Evolutionary conservation across 306 rosid genomes (phyloP), one percentile per base, ranked within the genome.

Genomic region (Medicago ruthenica): DNA sequence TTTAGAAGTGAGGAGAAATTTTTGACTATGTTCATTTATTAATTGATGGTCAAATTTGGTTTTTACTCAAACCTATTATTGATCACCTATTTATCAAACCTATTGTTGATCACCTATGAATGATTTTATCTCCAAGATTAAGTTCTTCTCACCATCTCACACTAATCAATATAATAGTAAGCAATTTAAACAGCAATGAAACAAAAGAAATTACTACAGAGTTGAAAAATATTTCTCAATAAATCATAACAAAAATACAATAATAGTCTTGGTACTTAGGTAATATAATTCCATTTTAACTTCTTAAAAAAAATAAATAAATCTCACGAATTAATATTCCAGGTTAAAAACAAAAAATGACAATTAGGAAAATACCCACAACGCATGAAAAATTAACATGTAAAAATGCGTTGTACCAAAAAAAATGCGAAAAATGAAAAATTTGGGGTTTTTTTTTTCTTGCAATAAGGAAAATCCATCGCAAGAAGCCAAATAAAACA

Each of bases 161-260:
- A 36, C 18, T 37, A 7, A 68, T 40, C 45, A 44, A 27, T 16
- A 0, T 42, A 77, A 17, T 58, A 58, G 60, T 18, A 55, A 6
- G 21, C 61, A 67, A 54, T 44, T 76, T 4, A 54, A 67, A 54
- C 24, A 67, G 42, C 63, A 54, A 6, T 21, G 16, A 58, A 67
- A 20, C n/a, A 73, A 0, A 45, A 20, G 11, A 68, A 47, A 59
- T 2, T n/a, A 40, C 59, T 58, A 60, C n/a, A 71, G 7, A 72
- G 14, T 40, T 11, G 16, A 59, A 50, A 66, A 47, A 20, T 1
- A 62, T 37, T 40, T 57, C 20, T 15, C 24, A 18, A 69, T 17
- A 48, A 12, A 18, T 54, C 42, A 50, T 40, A 21, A 48, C 3
- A 16, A 62, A 5, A 67, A 21, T 13, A 48, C n/a, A 9, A 50